Conservation (phyloP, 2,329 filamentous ascomycete genomes). For the Penicillium digitatum region DNA sequence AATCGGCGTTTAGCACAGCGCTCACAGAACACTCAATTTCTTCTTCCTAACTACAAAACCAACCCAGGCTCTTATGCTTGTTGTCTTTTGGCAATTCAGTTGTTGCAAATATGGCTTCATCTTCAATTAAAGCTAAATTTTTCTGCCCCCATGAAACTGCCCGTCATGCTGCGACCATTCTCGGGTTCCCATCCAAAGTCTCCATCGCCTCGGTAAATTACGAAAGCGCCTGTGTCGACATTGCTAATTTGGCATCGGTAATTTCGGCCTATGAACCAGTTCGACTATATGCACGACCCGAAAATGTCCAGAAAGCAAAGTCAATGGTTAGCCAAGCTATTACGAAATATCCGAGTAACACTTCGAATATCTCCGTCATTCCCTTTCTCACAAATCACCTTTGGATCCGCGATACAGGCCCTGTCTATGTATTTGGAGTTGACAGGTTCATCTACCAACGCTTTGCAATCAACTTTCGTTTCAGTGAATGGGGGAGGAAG, state of each 20-base stretch:
- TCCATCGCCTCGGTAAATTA: slow-evolving; percentile 18
- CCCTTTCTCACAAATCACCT: slow-evolving; percentile 19
- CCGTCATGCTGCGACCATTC: slow-evolving; percentile 21
- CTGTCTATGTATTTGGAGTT: slow-evolving; percentile 15
- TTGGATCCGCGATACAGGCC: slow-evolving; percentile 21
- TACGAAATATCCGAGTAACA: slow-evolving; percentile 1
- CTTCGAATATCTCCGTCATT: slow-evolving; percentile 13
- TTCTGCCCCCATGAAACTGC: slow-evolving; percentile 15
- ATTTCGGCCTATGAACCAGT: slow-evolving; percentile 30
- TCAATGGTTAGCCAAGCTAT: slow-evolving; percentile 7
- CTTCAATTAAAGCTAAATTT: neutral
- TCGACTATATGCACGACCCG: slow-evolving; percentile 21
- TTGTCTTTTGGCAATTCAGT: neutral
- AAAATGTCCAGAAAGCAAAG: slow-evolving; percentile 17
- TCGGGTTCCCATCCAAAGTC: slow-evolving; percentile 22
- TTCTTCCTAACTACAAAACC: neutral
- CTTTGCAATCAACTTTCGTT: slow-evolving; percentile 18
- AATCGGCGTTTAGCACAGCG: neutral
- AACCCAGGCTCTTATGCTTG: neutral
- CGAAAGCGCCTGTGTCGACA: slow-evolving; percentile 20
- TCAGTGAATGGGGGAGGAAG: slow-evolving; percentile 23
- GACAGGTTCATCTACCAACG: slow-evolving; percentile 3
- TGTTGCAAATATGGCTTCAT: neutral
- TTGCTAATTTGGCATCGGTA: slow-evolving; percentile 19
- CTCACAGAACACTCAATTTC: neutral